Evolutionary conservation across 179 eudicot genomes (phyloP).

Genomic region (Nepenthes alata): DNA sequence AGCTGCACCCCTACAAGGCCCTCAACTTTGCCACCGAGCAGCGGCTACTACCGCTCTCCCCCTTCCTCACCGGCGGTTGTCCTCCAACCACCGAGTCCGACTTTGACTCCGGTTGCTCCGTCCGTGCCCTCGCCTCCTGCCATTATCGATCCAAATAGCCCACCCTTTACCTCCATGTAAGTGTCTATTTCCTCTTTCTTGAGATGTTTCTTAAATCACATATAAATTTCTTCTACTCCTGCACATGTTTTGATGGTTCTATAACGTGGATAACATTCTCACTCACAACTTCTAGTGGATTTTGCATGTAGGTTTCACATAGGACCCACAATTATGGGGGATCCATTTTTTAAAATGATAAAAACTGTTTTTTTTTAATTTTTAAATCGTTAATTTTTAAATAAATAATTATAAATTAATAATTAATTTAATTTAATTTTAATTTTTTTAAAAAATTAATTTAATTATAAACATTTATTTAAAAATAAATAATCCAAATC

Average conservation of each 20-base stretch:
- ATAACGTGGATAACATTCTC: too few species aligned
- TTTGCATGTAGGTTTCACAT: too few species aligned
- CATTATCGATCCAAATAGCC: conserved; percentile 53
- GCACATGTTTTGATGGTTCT: background rate
- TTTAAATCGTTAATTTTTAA: too few species aligned
- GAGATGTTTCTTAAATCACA: background rate
- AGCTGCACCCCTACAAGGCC: conserved; percentile 26
- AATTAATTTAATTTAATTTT: too few species aligned
- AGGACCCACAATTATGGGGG: too few species aligned
- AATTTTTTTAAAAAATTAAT: too few species aligned
- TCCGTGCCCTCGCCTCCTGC: conserved; percentile 35
- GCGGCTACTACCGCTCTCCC: conserved; percentile 9
- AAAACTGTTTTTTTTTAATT: too few species aligned
- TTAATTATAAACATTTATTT: too few species aligned
- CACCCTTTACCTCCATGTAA: conserved; percentile 82
- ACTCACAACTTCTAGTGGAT: too few species aligned
- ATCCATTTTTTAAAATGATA: too few species aligned
- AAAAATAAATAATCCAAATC: too few species aligned
- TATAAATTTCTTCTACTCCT: background rate
- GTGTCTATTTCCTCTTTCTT: conserved; percentile 10
- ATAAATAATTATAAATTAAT: too few species aligned
- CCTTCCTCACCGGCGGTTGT: conserved; percentile 22
- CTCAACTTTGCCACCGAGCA: conserved; percentile 10
- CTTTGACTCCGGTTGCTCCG: conserved; percentile 19
- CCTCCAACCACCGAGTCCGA: conserved; percentile 6